phyloP scores from a whole-genome alignment of 129 eudicot genomes.

The Flaveria trinervia region DNA sequence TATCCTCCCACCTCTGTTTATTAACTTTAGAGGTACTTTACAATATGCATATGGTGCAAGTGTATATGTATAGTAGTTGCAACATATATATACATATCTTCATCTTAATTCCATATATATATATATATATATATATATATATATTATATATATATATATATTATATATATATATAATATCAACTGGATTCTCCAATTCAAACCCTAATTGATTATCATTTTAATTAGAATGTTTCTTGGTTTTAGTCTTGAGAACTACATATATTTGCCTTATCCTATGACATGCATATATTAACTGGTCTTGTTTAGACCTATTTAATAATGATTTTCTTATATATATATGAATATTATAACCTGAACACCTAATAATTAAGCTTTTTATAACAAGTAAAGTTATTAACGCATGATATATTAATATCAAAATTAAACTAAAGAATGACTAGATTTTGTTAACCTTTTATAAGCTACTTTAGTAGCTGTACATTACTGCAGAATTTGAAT shows the following conservation, averaged over 20 bases:
- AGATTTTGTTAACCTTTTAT: background rate
- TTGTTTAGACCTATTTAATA: background rate
- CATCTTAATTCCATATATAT: background rate
- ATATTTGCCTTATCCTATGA: background rate
- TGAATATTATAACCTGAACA: background rate
- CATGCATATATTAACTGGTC: background rate
- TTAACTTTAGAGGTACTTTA: conserved; percentile 2
- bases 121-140: too few species aligned
- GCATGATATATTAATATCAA: background rate
- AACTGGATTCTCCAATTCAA: background rate
- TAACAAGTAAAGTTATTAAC: background rate
- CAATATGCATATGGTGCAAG: conserved; percentile 25
- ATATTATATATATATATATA: background rate
- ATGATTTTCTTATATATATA: background rate
- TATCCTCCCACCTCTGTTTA: conserved; percentile 29
- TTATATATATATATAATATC: background rate
- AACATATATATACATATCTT: background rate
- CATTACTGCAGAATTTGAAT: background rate
- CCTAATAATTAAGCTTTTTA: background rate
- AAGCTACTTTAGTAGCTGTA: background rate
- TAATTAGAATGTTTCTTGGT: background rate
- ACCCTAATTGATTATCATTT: background rate
- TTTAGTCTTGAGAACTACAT: background rate
- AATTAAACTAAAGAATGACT: background rate
- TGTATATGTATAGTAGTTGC: background rate